Evolutionary conservation across 257 asterid species (phyloP).

Genomic region (Nicotiana undulata): DNA sequence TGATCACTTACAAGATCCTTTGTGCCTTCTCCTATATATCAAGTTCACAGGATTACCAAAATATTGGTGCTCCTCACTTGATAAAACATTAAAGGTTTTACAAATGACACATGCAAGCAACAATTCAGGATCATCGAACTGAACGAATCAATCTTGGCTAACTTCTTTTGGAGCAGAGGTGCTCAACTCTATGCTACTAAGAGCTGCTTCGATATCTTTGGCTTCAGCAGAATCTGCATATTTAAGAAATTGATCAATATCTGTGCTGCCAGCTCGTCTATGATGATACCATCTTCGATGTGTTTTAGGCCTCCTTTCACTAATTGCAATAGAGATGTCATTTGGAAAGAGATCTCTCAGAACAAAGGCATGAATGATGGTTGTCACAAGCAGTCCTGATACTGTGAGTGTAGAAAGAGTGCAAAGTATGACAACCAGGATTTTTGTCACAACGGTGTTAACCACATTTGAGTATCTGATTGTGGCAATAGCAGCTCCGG

Average conservation of each 20-base stretch:
- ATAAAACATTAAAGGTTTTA: neutral
- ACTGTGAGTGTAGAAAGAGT: conserved; percentile 49
- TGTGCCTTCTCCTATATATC: conserved; percentile 16
- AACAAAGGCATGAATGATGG: conserved; percentile 64
- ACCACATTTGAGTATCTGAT: conserved; percentile 50
- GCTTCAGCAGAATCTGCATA: conserved; percentile 34
- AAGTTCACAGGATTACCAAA: conserved; percentile 31
- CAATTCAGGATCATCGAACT: neutral
- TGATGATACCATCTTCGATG: conserved; percentile 43
- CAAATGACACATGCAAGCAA: neutral
- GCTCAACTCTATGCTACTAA: neutral
- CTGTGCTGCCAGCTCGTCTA: conserved; percentile 40
- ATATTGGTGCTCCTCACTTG: conserved; percentile 29
- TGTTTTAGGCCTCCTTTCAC: conserved; percentile 33
- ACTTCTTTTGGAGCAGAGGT: conserved; percentile 4
- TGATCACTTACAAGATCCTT: neutral
- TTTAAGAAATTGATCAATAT: conserved; percentile 46
- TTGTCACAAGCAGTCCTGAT: conserved; percentile 42
- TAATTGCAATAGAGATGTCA: conserved; percentile 71
- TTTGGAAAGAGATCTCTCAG: conserved; percentile 70
- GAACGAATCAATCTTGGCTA: neutral
- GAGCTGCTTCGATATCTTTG: conserved; percentile 45
- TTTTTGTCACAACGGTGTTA: conserved; percentile 27
- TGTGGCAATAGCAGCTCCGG: conserved; percentile 70
- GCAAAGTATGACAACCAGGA: conserved; percentile 39